Percentiles rank a stretch among this genome's conserved stretches.
phyloP scores from a whole-genome alignment of 139 green algal genomes.

The Auxenochlorella pyrenoidosa region DNA sequence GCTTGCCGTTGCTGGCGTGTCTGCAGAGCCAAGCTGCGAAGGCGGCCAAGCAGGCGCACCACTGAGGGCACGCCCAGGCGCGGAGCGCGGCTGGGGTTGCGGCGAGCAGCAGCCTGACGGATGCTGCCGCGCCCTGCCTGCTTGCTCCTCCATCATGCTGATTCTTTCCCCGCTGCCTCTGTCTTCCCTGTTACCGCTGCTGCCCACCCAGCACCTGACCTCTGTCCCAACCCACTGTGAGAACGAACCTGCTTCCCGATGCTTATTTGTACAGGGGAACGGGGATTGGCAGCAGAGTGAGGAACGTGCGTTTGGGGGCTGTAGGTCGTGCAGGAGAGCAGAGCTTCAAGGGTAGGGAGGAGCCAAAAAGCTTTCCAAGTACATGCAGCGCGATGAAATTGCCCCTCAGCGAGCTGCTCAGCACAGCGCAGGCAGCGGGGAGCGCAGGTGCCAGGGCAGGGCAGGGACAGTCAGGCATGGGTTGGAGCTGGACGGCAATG shows the following conservation, averaged over 20 bases:
- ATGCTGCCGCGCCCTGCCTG: not conserved
- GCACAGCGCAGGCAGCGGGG: not conserved
- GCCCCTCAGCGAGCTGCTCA: not conserved
- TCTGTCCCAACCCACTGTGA: too few species aligned
- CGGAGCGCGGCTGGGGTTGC: not conserved
- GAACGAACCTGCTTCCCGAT: not conserved
- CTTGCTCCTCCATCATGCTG: not conserved
- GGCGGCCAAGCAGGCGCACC: constrained; percentile 43
- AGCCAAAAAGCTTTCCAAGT: too few species aligned
- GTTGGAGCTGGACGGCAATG: not conserved
- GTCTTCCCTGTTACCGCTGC: not conserved
- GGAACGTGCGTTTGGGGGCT: too few species aligned
- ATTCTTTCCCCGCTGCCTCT: not conserved
- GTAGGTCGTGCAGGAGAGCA: too few species aligned
- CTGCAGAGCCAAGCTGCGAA: constrained; percentile 45
- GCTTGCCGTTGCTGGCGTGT: not conserved
- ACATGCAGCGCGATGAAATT: too few species aligned
- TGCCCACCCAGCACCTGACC: not conserved
- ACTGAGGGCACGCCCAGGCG: not conserved
- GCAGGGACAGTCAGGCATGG: not conserved
- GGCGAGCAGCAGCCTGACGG: not conserved
- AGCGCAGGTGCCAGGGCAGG: not conserved
- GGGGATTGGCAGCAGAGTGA: not conserved
- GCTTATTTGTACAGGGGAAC: not conserved
- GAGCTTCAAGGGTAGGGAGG: too few species aligned